Evolutionary conservation across 352 stramenopile genomes (phyloP).

Genomic region (Phytophthora ohioensis): DNA sequence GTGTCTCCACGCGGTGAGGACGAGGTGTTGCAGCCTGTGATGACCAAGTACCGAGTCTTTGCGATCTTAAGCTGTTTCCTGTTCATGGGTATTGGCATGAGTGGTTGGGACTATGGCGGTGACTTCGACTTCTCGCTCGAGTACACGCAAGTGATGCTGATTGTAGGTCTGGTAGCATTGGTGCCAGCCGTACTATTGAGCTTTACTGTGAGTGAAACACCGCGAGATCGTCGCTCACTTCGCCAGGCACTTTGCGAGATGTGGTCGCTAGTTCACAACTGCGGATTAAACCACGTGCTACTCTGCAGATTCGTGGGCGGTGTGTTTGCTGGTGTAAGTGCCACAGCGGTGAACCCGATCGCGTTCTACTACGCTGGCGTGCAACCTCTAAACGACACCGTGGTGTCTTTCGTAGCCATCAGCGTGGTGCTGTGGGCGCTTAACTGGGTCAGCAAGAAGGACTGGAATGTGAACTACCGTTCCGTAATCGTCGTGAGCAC

Average conservation of each 20-base stretch:
- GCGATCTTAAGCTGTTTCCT: conserved; percentile 50
- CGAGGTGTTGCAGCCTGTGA: conserved; percentile 39
- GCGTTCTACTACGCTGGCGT: conserved; percentile 57
- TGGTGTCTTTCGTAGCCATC: conserved; percentile 54
- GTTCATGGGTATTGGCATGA: conserved; percentile 69
- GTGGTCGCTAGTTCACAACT: conserved; percentile 48
- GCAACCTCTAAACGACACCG: conserved; percentile 59
- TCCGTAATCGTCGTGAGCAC: conserved; percentile 46
- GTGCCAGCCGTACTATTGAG: conserved; percentile 41
- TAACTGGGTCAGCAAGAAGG: conserved; percentile 43
- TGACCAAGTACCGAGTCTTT: conserved; percentile 48
- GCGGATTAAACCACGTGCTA: conserved; percentile 47
- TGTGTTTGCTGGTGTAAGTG: conserved; percentile 45
- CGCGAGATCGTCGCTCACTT: conserved; percentile 26
- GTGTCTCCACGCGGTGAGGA: conserved; percentile 26
- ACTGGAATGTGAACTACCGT: conserved; percentile 55
- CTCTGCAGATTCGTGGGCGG: conserved; percentile 48
- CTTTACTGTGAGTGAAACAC: conserved; percentile 35
- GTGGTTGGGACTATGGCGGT: conserved; percentile 65
- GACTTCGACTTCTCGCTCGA: conserved; percentile 60
- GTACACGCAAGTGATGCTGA: conserved; percentile 62
- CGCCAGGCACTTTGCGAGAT: conserved; percentile 32
- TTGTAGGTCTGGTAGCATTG: conserved; percentile 36
- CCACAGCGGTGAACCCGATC: conserved; percentile 49
- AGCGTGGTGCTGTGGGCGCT: conserved; percentile 39